phyloP scores from a whole-genome alignment of 2,329 filamentous ascomycete species.

The Fusarium staphyleae region DNA sequence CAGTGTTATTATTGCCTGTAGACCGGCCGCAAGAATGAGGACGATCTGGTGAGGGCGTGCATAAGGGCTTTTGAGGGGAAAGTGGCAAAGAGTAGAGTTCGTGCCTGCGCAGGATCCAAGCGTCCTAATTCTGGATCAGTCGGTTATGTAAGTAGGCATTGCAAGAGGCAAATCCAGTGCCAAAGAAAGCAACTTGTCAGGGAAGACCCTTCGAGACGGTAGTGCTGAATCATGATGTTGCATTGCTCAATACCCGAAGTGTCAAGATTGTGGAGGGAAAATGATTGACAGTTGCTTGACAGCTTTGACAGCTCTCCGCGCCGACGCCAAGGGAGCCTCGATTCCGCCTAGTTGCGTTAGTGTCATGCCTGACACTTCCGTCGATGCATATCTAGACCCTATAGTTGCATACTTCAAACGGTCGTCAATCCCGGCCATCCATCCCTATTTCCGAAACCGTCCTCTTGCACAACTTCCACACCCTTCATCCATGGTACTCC shows the following conservation, averaged over 20 bases:
- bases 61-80: conserved; percentile 16
- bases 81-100: conserved; percentile 20
- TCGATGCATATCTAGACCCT: conserved; percentile 25
- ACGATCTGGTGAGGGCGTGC: conserved; percentile 10
- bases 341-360: conserved; percentile 33
- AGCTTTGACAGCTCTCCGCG: conserved; percentile 19
- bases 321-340: conserved; percentile 24
- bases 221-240: conserved; percentile 4
- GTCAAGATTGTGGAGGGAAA: background rate
- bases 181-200: background rate
- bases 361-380: conserved; percentile 1
- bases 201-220: background rate
- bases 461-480: conserved; percentile 36
- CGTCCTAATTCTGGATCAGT: conserved; percentile 5
- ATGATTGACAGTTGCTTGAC: conserved; percentile 1
- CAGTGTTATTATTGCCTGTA: conserved; percentile 1
- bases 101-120: conserved; percentile 24
- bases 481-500: conserved; percentile 27
- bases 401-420: conserved; percentile 32
- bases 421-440: background rate
- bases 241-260: conserved; percentile 20
- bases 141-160: background rate
- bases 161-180: conserved; percentile 1
- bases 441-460: conserved; percentile 39
- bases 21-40: no score